Conservation (phyloP, 2,329 filamentous ascomycete genomes). For the Lizonia empirigonia region DNA sequence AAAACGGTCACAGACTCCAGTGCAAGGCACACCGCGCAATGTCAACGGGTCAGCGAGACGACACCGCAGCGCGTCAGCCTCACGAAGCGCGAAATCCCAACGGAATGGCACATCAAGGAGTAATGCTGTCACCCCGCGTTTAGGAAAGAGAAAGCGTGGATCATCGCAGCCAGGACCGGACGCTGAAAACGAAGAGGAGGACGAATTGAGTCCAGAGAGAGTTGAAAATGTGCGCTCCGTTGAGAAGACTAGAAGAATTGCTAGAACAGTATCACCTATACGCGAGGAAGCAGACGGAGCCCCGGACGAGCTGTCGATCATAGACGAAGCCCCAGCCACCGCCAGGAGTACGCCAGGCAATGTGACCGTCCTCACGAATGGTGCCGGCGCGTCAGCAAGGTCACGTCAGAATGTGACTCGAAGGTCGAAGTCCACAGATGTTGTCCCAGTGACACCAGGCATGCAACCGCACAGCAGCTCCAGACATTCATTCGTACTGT, state of each 20-base stretch:
- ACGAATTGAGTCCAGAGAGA: constrained; percentile 43
- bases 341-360: constrained; percentile 19
- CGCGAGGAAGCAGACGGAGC: constrained; percentile 33
- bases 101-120: constrained; percentile 24
- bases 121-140: constrained; percentile 33
- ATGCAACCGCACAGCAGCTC: constrained; percentile 21
- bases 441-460: constrained; percentile 33
- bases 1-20: constrained; percentile 37
- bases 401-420: constrained; percentile 17
- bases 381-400: constrained; percentile 19
- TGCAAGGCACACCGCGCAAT: constrained; percentile 26
- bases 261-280: constrained; percentile 31
- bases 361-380: constrained; percentile 14
- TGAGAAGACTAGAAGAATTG: constrained; percentile 36
- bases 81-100: constrained; percentile 28
- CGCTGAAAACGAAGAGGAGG: constrained; percentile 31
- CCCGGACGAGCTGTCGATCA: constrained; percentile 37
- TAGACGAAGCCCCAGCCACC: constrained; percentile 27
- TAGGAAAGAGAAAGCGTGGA: constrained; percentile 45
- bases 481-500: constrained; percentile 20
- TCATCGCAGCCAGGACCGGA: constrained; percentile 22
- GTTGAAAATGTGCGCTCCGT: constrained; percentile 34
- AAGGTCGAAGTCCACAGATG: constrained; percentile 30
- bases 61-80: constrained; percentile 39
- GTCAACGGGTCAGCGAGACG: constrained; percentile 32